Evolutionary conservation across 495 filamentous ascomycete genomes (phyloP).

Genomic region (Pseudotulostoma volvatum): DNA sequence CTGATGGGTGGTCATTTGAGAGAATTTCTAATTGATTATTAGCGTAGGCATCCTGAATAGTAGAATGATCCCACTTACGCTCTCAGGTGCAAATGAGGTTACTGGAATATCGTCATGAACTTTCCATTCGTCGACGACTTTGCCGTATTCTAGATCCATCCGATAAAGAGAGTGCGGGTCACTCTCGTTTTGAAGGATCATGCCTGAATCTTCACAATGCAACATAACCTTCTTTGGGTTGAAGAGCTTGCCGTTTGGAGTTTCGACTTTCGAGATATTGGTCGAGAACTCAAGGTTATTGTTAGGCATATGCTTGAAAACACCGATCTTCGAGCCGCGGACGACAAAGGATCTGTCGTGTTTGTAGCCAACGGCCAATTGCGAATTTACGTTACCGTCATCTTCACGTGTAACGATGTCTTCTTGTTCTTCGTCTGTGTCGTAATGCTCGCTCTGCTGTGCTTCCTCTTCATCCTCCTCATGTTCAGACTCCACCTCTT

Average conservation of each 20-base stretch:
- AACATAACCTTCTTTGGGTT: conserved; percentile 97
- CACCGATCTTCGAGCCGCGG: conserved; percentile 90
- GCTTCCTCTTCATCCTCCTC: conserved; percentile 47
- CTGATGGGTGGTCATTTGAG: conserved; percentile 91
- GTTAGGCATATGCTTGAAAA: conserved; percentile 90
- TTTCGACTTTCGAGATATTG: conserved; percentile 89
- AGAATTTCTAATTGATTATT: conserved; percentile 52
- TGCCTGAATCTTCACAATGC: conserved; percentile 77
- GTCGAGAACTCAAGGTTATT: conserved; percentile 95
- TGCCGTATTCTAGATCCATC: conserved; percentile 96
- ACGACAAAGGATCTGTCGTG: conserved; percentile 95
- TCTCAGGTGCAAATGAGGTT: conserved; percentile 78
- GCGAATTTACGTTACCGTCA: conserved; percentile 82
- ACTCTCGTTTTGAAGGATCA: conserved; percentile 75
- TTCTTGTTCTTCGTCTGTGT: conserved; percentile 81
- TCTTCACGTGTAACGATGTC: conserved; percentile 54
- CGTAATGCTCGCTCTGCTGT: conserved; percentile 64
- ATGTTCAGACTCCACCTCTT: conserved; percentile 44
- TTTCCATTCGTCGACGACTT: conserved; percentile 99
- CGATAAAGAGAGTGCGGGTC: conserved; percentile 88
- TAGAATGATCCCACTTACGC: conserved; percentile 26
- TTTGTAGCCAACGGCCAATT: conserved; percentile 96
- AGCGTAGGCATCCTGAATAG: conserved; percentile 9
- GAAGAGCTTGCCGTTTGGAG: conserved; percentile 73
- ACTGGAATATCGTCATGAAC: conserved; percentile 96